Evolutionary conservation across 2,329 filamentous ascomycete species (phyloP).

Genomic region (Talaromyces islandicus): DNA sequence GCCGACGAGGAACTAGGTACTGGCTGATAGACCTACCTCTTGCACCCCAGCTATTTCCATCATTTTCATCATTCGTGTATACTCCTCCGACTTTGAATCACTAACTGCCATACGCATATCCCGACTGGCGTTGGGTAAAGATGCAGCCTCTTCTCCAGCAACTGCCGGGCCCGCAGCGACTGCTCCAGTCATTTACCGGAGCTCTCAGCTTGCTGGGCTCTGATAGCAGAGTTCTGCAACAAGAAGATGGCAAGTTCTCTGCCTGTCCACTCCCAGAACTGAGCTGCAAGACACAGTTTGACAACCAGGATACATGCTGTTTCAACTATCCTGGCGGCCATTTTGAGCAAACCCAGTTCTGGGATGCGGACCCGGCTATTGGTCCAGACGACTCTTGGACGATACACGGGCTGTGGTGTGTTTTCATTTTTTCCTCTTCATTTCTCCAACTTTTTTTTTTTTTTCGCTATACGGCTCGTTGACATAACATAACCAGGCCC

Average conservation of each 20-base stretch:
- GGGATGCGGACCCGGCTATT: conserved; percentile 61
- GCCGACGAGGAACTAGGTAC: not conserved
- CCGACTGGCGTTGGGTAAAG: not conserved
- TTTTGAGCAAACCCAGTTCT: conserved; percentile 70
- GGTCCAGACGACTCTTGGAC: conserved; percentile 68
- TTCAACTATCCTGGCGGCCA: conserved; percentile 68
- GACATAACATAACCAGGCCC: conserved; percentile 37
- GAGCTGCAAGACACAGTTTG: conserved; percentile 60
- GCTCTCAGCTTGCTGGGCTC: conserved; percentile 24
- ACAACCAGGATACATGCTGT: conserved; percentile 62
- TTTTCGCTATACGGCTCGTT: not conserved
- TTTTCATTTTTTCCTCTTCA: not conserved
- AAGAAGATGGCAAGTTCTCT: conserved; percentile 5
- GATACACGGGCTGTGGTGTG: conserved; percentile 62
- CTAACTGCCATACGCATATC: not conserved
- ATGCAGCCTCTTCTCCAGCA: conserved; percentile 8
- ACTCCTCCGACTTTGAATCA: not conserved
- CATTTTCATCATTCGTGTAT: not conserved
- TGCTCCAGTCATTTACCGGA: conserved; percentile 27
- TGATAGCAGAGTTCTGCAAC: conserved; percentile 3
- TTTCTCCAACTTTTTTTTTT: no score
- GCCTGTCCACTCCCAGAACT: conserved; percentile 37
- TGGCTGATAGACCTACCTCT: not conserved
- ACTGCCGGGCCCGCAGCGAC: conserved; percentile 29
- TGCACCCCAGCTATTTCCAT: not conserved